phyloP scores from a whole-genome alignment of 495 filamentous ascomycete genomes.

The Astrothelium subdiscretum region DNA sequence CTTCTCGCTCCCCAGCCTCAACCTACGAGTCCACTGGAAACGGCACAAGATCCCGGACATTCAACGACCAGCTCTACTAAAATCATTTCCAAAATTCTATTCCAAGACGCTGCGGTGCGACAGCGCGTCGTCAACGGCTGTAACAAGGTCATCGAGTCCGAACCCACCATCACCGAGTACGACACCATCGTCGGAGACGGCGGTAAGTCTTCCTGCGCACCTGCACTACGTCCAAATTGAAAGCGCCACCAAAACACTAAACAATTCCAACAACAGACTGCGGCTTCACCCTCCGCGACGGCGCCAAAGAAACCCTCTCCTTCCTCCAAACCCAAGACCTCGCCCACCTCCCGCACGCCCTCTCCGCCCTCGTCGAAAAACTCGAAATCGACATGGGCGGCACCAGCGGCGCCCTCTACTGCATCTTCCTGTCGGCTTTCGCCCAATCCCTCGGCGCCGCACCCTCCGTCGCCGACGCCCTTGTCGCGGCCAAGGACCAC shows the following conservation, averaged over 20 bases:
- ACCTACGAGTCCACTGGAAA: not conserved
- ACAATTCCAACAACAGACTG: conserved; percentile 8
- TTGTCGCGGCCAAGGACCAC: conserved; percentile 12
- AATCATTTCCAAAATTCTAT: conserved; percentile 8
- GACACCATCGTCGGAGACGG: conserved; percentile 22
- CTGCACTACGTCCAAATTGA: not conserved
- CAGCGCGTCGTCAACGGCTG: conserved; percentile 12
- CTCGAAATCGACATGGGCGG: conserved; percentile 21
- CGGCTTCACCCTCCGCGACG: conserved; percentile 17
- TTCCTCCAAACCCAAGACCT: conserved; percentile 18
- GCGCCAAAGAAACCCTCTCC: conserved; percentile 14
- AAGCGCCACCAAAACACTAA: not conserved
- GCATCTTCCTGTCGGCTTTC: conserved; percentile 18
- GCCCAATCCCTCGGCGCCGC: conserved; percentile 9
- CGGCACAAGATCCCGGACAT: not conserved
- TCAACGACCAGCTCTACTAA: conserved; percentile 2
- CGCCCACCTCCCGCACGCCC: conserved; percentile 9
- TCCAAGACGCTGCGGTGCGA: conserved; percentile 11
- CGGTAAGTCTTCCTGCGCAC: not conserved
- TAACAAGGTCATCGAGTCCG: conserved; percentile 17
- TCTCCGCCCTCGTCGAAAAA: conserved; percentile 14
- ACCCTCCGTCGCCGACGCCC: conserved; percentile 3
- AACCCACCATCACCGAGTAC: conserved; percentile 21
- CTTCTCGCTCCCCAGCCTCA: conserved; percentile 9
- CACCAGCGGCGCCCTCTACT: conserved; percentile 18